Conservation (phyloP, 140 eudicot genomes). For the Anethum foeniculum region DNA sequence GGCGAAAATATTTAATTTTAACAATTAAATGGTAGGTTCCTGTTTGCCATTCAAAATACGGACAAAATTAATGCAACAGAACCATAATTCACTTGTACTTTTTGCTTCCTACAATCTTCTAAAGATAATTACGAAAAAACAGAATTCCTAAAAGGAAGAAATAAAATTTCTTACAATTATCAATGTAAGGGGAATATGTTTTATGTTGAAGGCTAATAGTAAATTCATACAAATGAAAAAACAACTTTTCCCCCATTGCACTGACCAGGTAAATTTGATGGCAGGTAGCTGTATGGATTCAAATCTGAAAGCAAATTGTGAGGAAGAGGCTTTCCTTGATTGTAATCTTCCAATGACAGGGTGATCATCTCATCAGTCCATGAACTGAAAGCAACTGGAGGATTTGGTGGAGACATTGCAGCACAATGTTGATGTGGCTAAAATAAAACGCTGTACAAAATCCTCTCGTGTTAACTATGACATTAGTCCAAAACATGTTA, state of each 20-base stretch:
- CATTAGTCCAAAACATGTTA: neutral
- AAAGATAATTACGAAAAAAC: neutral
- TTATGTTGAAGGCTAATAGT: neutral
- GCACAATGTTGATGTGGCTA: neutral
- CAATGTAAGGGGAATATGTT: neutral
- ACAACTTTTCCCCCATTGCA: neutral
- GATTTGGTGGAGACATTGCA: slow-evolving; percentile 1
- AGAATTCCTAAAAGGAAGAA: neutral
- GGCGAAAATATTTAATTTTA: neutral
- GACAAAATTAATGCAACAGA: neutral
- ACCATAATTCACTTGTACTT: neutral
- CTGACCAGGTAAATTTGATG: slow-evolving; percentile 41
- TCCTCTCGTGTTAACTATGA: neutral
- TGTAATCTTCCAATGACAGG: neutral
- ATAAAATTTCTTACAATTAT: neutral
- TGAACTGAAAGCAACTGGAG: neutral
- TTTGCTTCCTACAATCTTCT: neutral
- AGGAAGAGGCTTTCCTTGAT: slow-evolving; percentile 7
- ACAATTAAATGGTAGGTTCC: neutral
- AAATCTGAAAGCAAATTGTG: neutral
- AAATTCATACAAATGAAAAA: neutral
- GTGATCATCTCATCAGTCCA: neutral
- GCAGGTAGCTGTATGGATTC: slow-evolving; percentile 2
- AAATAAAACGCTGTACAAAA: neutral
- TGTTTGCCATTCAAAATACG: neutral